Base-by-base conservation (phyloP, 2,329 filamentous ascomycete species). In the Neofusicoccum laricinum region DNA sequence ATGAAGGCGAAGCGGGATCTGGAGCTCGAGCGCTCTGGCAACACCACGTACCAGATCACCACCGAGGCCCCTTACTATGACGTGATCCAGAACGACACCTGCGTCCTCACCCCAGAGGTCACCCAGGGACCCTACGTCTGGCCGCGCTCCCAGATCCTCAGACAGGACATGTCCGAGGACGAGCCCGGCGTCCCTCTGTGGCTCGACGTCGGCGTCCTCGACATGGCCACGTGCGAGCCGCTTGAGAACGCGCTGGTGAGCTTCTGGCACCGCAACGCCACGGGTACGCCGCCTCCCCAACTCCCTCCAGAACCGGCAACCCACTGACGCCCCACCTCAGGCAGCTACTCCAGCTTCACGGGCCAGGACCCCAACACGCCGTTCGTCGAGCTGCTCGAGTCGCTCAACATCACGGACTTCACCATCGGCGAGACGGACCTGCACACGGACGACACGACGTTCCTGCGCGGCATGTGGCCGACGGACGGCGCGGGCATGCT, bases 211-310 rank as follows among this genome's bases (percentile, higher is more conserved):
- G 77, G 80, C 66, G 64, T 79, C 25, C 73, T 80, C 19, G 71
- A 80, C 67, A 75, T 76, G 53, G 71, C 72, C 10, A 79, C 78
- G 45, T 80, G 78, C 68, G 72, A 80, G n/a, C 78, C 78, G 1
- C 68, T 79, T 11, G 53, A 72, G 1, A 68, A 76, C 2, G 67
- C 76, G 41, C 73, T 75, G 43, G 68, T 75, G 17, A 77, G 79
- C 19, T 66, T 80, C 62, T 80, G 77, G 78, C 43, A 48, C 45
- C 61, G 66, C 64, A 67, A 67, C 53, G 66, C 66, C 59, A 74
- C 72, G 2, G 71, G 72, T 1, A 53, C 40, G 34, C 34, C 25
- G 6, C 6, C 25, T 4, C 25, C 25, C 4, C 25, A 4, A 30
- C 4, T 6, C 4, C 4, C 4, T 6, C 25, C 25, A 30, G 4